Conservation (phyloP, 2,329 filamentous ascomycete species). For the Neocucurbitaria cava region DNA sequence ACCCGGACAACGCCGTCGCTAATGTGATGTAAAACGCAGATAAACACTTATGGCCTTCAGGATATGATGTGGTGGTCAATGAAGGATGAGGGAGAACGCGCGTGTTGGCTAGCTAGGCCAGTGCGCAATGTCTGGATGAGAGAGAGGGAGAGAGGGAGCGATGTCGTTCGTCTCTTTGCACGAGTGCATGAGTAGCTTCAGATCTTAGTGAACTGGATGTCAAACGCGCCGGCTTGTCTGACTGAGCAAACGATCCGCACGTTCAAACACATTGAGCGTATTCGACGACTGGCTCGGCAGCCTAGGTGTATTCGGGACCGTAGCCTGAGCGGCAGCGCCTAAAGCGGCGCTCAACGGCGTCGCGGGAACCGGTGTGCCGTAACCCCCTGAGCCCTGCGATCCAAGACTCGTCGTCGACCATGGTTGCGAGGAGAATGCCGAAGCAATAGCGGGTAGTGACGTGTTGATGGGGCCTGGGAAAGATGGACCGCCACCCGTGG, state of each 20-base stretch:
- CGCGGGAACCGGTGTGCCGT: conserved; percentile 71
- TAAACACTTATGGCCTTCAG: background rate
- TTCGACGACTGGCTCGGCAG: conserved; percentile 30
- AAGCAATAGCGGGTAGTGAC: conserved; percentile 36
- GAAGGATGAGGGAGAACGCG: too few relatives aligned
- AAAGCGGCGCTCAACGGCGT: conserved; percentile 89
- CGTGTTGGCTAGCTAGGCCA: background rate
- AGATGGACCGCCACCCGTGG: conserved; percentile 29
- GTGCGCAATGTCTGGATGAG: background rate
- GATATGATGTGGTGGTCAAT: too few relatives aligned
- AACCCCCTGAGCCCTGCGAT: conserved; percentile 49
- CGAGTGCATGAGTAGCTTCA: background rate
- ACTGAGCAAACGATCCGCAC: conserved; percentile 42
- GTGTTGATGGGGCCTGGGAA: conserved; percentile 49
- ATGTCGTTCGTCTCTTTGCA: too few relatives aligned
- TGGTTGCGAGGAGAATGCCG: conserved; percentile 35
- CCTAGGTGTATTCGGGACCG: conserved; percentile 69
- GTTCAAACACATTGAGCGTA: conserved; percentile 45
- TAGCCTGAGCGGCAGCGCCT: conserved; percentile 88
- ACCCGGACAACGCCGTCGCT: conserved; percentile 8
- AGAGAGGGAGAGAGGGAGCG: too few relatives aligned
- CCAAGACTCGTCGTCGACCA: conserved; percentile 37
- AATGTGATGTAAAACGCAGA: background rate
- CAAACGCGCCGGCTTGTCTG: conserved; percentile 40
- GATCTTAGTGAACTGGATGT: conserved; percentile 3